Percentiles rank a stretch among this genome's conserved stretches.
phyloP scores from a whole-genome alignment of 257 asterid species.

The Solanum etuberosum region DNA sequence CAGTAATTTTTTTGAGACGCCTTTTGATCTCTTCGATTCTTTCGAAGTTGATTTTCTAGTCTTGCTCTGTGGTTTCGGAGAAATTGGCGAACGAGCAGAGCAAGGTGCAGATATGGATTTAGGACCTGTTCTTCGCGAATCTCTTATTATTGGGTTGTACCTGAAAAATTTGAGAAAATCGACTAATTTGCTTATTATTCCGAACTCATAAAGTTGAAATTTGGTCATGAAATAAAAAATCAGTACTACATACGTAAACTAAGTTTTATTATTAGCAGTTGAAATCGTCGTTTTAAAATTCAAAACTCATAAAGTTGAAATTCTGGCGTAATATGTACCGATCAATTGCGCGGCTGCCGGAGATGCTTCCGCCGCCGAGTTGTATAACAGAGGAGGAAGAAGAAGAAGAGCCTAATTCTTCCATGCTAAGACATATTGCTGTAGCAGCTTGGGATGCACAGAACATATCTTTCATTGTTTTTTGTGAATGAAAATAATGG shows the following conservation, averaged over 20 bases:
- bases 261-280: too few relatives aligned
- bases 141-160: slow-evolving; percentile 33
- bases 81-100: neutral
- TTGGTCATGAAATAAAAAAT: neutral
- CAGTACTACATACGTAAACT: neutral
- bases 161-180: neutral
- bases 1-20: neutral
- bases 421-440: slow-evolving; percentile 44
- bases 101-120: neutral
- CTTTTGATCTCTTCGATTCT: neutral
- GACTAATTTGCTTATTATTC: neutral
- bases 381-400: slow-evolving; percentile 25
- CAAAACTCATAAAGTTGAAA: neutral
- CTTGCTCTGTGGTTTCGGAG: slow-evolving; percentile 1
- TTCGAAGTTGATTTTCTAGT: neutral
- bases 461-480: slow-evolving; percentile 46
- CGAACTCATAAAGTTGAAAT: neutral
- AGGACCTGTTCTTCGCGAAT: slow-evolving; percentile 7
- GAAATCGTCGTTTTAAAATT: neutral
- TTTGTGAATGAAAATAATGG: neutral
- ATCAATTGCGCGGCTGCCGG: slow-evolving; percentile 46
- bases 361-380: slow-evolving; percentile 17
- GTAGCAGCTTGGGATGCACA: slow-evolving; percentile 63
- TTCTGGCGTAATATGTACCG: neutral
- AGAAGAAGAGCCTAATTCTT: slow-evolving; percentile 5